Base-by-base conservation (phyloP, 2,329 filamentous ascomycete genomes). In the Mycocentrospora acerina region DNA sequence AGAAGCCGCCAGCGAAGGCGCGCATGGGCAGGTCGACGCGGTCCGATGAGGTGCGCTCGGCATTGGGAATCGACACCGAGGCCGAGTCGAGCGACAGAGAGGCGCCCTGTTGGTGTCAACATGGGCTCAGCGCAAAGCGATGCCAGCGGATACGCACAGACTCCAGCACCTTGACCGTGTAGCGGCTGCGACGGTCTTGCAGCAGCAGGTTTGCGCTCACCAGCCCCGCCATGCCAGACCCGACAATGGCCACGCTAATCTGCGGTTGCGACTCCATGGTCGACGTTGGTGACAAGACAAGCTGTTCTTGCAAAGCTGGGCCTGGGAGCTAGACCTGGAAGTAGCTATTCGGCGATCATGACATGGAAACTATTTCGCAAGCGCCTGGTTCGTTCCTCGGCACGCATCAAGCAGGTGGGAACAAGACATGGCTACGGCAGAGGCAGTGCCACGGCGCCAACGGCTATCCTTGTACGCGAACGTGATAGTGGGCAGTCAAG, bases 1-100 rank as follows among this genome's bases (percentile, higher is more conserved):
- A 82, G 58, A 78, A 83, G 14, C 73, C 72, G 8, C 66, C 71
- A 11, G 71, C 71, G 44, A 78, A 75, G 6, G 70, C 71, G 35
- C 74, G 72, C 75, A 78, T 78, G 24, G 75, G 75, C 27, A 77
- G 55, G 57, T 77, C 74, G 26, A 74, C 60, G 44, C 71, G 68
- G 34, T 62, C 56, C 22, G 51, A 42, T 4, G 51, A 44, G 44
- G 48, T 41, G 42, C 35, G 29, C 31, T 53, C 42, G 46, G 46
- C 24, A 51, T 60, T 55, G 24, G 55, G 50, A 24, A 72, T 53
- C 7, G 68, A 68, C 27, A 71, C 42, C 2, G 71, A 75, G 24
- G 70, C 71, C 10, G 71, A 68, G 43, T 73, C 70, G 26, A 76
- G 60, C 7, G 73, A 75, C 11, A 73, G 55, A 16, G 63, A 55